A percentile compares a stretch with the other conserved stretches of the same genome.
Conservation (phyloP, 1,139 yeast species). For the Debaryomyces sp. region DNA sequence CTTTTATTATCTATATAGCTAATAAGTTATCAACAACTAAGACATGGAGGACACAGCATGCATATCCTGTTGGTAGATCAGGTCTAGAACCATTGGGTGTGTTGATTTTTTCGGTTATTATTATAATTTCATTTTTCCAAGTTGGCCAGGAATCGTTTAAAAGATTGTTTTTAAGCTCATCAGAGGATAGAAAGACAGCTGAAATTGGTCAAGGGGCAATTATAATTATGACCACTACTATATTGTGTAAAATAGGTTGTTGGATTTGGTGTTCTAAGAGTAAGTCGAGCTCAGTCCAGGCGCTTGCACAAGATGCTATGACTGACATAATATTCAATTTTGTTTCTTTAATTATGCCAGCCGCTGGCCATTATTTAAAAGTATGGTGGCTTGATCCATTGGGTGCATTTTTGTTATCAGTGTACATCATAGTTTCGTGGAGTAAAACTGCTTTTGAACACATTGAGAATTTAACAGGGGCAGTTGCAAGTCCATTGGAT, state of each 20-base stretch:
- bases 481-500: conserved; percentile 64
- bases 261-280: conserved; percentile 69
- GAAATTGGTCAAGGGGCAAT: conserved; percentile 57
- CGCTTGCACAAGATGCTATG: conserved; percentile 79
- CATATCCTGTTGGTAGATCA: conserved; percentile 70
- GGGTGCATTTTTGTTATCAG: conserved; percentile 67
- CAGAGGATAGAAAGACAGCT: conserved; percentile 41
- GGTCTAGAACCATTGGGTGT: conserved; percentile 81
- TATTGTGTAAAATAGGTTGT: conserved; percentile 60
- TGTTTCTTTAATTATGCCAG: conserved; percentile 72
- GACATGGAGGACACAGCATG: conserved; percentile 50
- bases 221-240: conserved; percentile 63
- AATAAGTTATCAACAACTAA: conserved; percentile 59
- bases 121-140: conserved; percentile 71
- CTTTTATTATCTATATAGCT: conserved; percentile 69
- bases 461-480: conserved; percentile 74
- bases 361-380: conserved; percentile 52
- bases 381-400: conserved; percentile 73
- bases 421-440: conserved; percentile 71
- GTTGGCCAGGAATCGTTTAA: conserved; percentile 67
- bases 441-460: conserved; percentile 65
- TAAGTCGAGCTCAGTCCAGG: conserved; percentile 70
- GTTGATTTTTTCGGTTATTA: conserved; percentile 69
- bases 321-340: conserved; percentile 74
- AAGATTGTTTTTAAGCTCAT: conserved; percentile 31